A percentile compares a stretch with the other conserved stretches of the same genome.
phyloP scores from a whole-genome alignment of 2,329 filamentous ascomycete genomes.

The Fusarium sp. region DNA sequence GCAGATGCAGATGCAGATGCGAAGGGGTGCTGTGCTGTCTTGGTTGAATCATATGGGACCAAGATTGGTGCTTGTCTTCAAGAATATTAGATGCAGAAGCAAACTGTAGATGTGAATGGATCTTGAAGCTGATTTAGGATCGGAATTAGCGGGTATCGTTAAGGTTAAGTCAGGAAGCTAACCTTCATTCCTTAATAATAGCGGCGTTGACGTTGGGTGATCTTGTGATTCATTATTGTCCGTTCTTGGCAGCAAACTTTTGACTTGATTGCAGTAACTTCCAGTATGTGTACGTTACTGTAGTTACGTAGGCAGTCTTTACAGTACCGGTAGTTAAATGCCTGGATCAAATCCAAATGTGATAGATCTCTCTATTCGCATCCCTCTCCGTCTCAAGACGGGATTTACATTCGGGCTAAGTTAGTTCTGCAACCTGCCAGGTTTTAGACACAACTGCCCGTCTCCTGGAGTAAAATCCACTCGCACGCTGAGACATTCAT shows the following conservation, averaged over 20 bases:
- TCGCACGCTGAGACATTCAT: constrained; percentile 22
- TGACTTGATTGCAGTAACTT: too few relatives aligned
- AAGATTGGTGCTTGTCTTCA: constrained; percentile 7
- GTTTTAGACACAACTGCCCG: constrained; percentile 4
- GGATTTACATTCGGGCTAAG: constrained; percentile 18
- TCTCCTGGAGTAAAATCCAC: neutral
- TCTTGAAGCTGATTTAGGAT: constrained; percentile 23
- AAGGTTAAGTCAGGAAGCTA: constrained; percentile 23
- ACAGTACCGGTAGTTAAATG: neutral
- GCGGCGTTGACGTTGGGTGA: constrained; percentile 2
- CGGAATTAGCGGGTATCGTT: constrained; percentile 9
- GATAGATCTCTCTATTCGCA: constrained; percentile 1
- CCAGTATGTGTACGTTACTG: too few relatives aligned
- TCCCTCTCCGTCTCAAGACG: constrained; percentile 27
- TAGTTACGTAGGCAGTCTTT: too few relatives aligned
- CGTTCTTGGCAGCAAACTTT: constrained; percentile 1
- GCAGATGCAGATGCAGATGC: too few relatives aligned
- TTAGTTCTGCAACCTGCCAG: constrained; percentile 20
- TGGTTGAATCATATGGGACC: constrained; percentile 2
- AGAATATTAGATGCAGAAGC: neutral
- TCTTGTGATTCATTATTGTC: constrained; percentile 4
- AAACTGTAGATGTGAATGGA: neutral
- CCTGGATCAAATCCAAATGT: neutral
- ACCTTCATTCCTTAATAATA: constrained; percentile 11
- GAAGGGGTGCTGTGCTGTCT: constrained; percentile 12